These are phyloP conservation scores for Mortierella sp. DNA, from an alignment of 371 early-diverging fungal species.

Conservation along the genomic window DNA sequence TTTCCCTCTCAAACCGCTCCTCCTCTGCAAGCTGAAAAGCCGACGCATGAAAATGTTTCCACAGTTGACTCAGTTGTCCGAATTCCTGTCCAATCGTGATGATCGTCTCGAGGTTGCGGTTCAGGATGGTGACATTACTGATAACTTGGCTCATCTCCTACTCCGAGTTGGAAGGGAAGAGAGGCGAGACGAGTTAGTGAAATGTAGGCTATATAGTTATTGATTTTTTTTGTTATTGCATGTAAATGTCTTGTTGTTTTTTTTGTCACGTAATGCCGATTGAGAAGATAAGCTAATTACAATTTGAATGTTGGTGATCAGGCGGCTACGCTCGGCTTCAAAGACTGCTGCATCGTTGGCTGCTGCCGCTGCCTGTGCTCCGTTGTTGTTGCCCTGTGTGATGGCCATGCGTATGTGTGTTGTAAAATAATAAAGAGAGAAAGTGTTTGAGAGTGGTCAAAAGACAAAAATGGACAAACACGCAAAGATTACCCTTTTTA, in stretches of 20 bases:
- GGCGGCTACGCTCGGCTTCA: conserved; percentile 32
- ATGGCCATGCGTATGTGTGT: conserved; percentile 14
- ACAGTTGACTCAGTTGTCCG: conserved; percentile 63
- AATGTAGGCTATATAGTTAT: too few relatives aligned
- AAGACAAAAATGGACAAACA: not conserved
- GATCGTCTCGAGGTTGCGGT: conserved; percentile 69
- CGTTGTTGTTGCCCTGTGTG: conserved; percentile 23
- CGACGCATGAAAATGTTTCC: conserved; percentile 63
- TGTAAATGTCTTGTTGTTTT: not conserved
- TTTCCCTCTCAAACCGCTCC: conserved; percentile 11
- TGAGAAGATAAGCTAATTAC: conserved; percentile 2
- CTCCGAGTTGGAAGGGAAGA: not conserved
- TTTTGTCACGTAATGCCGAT: not conserved
- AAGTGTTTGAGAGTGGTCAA: too few relatives aligned
- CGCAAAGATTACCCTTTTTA: too few relatives aligned
- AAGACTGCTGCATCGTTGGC: conserved; percentile 14
- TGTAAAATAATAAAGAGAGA: too few relatives aligned
- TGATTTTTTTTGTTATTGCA: too few relatives aligned
- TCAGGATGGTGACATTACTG: conserved; percentile 63
- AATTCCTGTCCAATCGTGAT: conserved; percentile 70
- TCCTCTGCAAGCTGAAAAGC: conserved; percentile 32
- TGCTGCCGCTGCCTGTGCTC: not conserved
- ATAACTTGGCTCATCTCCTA: conserved; percentile 66
- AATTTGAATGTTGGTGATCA: conserved; percentile 42
- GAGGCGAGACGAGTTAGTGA: not conserved